Conservation (phyloP, 352 stramenopile genomes). For the Pseudoperonospora humuli region DNA sequence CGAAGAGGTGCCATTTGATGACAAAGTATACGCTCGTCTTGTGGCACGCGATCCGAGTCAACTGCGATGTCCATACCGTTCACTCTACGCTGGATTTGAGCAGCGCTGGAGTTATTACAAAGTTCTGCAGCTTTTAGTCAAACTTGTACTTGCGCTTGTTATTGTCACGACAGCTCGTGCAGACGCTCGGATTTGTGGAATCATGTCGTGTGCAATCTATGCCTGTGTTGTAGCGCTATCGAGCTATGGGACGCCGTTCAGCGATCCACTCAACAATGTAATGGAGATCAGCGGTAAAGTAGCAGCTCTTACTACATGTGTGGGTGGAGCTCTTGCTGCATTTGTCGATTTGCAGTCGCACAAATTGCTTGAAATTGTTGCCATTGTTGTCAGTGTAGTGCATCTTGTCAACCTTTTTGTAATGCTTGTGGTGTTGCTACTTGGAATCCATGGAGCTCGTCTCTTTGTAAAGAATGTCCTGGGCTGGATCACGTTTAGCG, state of each 20-base stretch:
- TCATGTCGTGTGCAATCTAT: constrained; percentile 24
- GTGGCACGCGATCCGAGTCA: constrained; percentile 35
- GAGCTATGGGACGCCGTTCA: constrained; percentile 38
- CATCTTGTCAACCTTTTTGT: constrained; percentile 35
- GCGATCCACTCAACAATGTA: constrained; percentile 36
- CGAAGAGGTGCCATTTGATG: constrained; percentile 30
- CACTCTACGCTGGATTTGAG: constrained; percentile 46
- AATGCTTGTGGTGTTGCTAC: constrained; percentile 30
- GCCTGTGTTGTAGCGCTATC: constrained; percentile 23
- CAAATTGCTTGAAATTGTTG: constrained; percentile 18
- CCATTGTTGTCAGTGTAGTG: constrained; percentile 32
- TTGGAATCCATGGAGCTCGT: constrained; percentile 25
- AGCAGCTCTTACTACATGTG: constrained; percentile 25
- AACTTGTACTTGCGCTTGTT: constrained; percentile 31
- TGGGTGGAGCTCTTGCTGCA: constrained; percentile 22
- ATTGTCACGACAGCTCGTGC: constrained; percentile 18
- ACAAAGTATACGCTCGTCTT: constrained; percentile 38
- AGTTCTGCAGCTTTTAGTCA: constrained; percentile 37
- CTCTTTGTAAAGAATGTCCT: constrained; percentile 33
- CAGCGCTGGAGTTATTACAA: constrained; percentile 46
- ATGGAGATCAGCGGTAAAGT: constrained; percentile 44
- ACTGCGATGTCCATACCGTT: constrained; percentile 37
- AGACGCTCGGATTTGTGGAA: constrained; percentile 10
- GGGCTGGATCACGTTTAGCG: constrained; percentile 38
- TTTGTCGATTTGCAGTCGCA: constrained; percentile 12